Evolutionary conservation across 208 protist species (phyloP), one percentile per base, ranked within the genome.

Genomic region (Leptomonas seymouri): DNA sequence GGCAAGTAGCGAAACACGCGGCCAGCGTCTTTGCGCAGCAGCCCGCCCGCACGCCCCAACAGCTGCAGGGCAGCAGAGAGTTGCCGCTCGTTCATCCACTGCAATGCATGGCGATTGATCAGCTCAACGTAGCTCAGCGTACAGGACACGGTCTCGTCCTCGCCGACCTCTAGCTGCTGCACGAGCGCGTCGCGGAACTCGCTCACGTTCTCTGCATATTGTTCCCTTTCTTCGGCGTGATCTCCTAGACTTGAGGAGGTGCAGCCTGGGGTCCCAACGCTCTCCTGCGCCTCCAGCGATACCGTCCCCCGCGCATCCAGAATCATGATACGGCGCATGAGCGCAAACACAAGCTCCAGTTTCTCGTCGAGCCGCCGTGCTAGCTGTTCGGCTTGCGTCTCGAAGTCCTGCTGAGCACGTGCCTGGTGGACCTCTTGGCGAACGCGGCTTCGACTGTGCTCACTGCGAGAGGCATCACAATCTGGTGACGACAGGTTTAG

Each of bases 11-110:
- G 63, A 34, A 89, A 86, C 30, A 72, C 44, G 21, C 74, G 81
- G 21, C 85, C 86, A 15, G 80, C 80, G 20, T 74, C 71, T 31
- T 65, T 75, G 56, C 78, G 59, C 50, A 80, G 72, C 21, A 90
- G 69, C 0, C 60, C 56, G 14, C 87, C 86, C 0, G 71, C 78
- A 6, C 58, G 51, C 18, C 80, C 61, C 46, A 95, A 71, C 18
- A 82, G 63, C 67, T 89, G 65, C 59, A 93, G 71, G 14, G 87
- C 81, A 11, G 78, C 59, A 14, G 87, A 89, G 48, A 81, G 90
- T 1, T 84, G 74, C 25, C 71, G 66, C 28, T 82, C 66, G 66
- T 93, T 95, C 21, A 93, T 75, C 49, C 71, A 76, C 67, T 82
- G 74, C 51, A 95, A 74, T 11, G 84, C 87, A 41, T 77, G 58